Percentiles rank a stretch among this genome's conserved stretches.
phyloP scores from a whole-genome alignment of 1,284 basidiomycete genomes.

The Cystobasidiaceae sp. region DNA sequence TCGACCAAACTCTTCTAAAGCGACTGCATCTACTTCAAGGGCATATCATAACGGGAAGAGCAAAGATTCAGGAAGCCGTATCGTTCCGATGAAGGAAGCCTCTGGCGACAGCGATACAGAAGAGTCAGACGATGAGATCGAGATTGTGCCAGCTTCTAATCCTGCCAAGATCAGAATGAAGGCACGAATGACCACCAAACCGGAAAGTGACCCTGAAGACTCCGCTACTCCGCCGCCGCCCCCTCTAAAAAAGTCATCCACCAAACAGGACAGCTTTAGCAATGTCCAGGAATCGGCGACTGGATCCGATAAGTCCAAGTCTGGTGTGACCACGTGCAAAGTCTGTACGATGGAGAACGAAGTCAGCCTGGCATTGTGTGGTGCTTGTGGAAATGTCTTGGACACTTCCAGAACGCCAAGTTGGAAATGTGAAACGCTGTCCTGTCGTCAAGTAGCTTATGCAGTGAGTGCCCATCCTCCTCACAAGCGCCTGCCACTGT shows the following conservation, averaged over 20 bases:
- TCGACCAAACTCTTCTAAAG: neutral
- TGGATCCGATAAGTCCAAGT: no score
- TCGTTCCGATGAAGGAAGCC: no score
- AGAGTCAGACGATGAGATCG: neutral
- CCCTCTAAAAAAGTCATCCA: no score
- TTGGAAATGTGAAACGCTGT: constrained; percentile 6
- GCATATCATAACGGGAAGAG: neutral
- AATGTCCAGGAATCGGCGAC: no score
- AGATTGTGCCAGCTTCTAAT: neutral
- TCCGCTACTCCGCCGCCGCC: no score
- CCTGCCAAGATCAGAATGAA: no score
- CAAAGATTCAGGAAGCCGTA: neutral
- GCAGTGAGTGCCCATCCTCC: neutral
- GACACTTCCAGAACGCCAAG: neutral
- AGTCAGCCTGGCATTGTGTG: neutral
- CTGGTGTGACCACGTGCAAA: neutral
- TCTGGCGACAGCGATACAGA: no score
- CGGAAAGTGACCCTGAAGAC: neutral
- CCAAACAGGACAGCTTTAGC: no score
- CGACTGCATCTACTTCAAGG: neutral
- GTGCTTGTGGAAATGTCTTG: constrained; percentile 16
- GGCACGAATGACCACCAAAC: neutral
- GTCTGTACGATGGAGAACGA: constrained; percentile 9
- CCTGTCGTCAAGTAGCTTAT: neutral
- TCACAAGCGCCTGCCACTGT: neutral